These are phyloP conservation scores for Oryza longistaminata DNA, from an alignment of 176 grass and related monocot species.

Conservation along the genomic window DNA sequence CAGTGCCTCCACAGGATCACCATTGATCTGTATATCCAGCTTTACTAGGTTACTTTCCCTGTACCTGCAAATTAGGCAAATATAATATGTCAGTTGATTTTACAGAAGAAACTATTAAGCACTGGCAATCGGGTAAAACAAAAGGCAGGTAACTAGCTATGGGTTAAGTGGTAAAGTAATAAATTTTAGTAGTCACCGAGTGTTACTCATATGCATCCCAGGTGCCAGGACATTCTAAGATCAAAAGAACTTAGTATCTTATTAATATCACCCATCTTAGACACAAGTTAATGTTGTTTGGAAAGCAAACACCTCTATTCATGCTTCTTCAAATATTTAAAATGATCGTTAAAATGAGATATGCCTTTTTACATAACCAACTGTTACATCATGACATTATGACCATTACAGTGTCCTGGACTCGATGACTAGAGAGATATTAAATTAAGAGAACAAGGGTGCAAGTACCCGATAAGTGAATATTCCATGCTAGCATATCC, in stretches of 20 bases:
- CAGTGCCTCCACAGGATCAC: conserved; percentile 88
- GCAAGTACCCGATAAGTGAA: conserved; percentile 69
- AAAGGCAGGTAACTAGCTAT: conserved; percentile 8
- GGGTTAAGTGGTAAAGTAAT: background rate
- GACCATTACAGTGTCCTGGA: conserved; percentile 3
- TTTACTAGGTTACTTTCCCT: conserved; percentile 91
- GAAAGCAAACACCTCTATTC: background rate
- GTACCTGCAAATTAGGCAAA: conserved; percentile 61
- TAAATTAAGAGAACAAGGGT: background rate
- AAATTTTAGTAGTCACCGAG: background rate
- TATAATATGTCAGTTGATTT: conserved; percentile 10
- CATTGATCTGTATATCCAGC: conserved; percentile 91
- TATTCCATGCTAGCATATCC: conserved; percentile 99
- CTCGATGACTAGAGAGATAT: background rate
- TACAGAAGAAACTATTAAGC: conserved; percentile 18
- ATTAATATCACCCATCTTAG: background rate
- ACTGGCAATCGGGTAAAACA: background rate
- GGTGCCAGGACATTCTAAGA: conserved; percentile 5
- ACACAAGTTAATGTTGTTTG: background rate
- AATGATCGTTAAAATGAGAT: background rate
- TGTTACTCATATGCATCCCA: conserved; percentile 5
- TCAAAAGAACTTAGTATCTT: background rate
- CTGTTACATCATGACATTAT: background rate
- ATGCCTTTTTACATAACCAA: conserved; percentile 15
- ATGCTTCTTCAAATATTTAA: background rate